Base-by-base conservation (phyloP, 192 early-diverging fungal genomes). In the Backusella macrospora region DNA sequence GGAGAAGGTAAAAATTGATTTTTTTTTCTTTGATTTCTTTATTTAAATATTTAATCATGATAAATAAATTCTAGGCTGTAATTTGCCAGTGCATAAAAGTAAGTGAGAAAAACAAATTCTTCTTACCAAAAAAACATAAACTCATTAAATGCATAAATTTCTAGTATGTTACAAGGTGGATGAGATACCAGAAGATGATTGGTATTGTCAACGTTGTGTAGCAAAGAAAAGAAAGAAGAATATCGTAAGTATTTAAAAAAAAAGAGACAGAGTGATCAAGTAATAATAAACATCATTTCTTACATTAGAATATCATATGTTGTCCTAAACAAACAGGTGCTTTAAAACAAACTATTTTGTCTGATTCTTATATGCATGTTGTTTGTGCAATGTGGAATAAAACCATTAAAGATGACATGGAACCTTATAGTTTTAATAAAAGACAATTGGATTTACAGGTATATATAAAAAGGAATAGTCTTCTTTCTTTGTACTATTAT, bases 161-260 rank as follows among this genome's bases (percentile, higher is more conserved):
- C 37, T 72, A 81, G 80, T 69, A 0, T 87, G 86, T 21, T 87
- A 87, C 62, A 78, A 77, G 26, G 75, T 87, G 2, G 65, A 70
- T 8, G 78, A 71, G 5, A 68, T 87, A 10, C 86, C 86, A 5
- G 70, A 78, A 34, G 86, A 78, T 34, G 76, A 83, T 42, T 87
- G 86, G 86, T 83, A 74, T 62, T 87, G 86, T 49, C 79, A 87
- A 49, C 49, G 83, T 37, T 87, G 86, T 46, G 83, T 81, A 38
- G 81, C 80, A 62, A 52, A 71, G 18, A 77, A 76, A 47, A 69
- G 72, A 14, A 70, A 78, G n/a, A 63, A 70, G n/a, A 68, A 80
- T 44, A 82, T 80, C 14, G 85, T 84, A 83, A 48, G 78, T 72
- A 8, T 12, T 43, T n/a, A 7, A 3, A 40, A 12, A 55, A 1